These are phyloP conservation scores for Brachypodium distachyon DNA, from an alignment of 202 grass and related monocot genomes.

Conservation along the genomic window DNA sequence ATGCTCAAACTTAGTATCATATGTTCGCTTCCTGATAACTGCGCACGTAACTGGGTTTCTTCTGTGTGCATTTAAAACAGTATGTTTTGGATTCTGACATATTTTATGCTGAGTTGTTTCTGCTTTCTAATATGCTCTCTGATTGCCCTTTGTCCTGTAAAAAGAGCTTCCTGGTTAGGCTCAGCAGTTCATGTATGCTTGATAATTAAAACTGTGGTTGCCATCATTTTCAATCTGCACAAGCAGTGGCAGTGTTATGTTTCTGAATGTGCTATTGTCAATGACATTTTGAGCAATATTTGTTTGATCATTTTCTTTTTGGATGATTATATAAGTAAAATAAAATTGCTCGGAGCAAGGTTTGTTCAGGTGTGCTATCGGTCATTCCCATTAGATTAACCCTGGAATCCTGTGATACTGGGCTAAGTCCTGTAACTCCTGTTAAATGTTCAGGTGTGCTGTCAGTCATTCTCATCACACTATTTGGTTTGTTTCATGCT, in stretches of 20 bases:
- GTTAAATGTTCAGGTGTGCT: background rate
- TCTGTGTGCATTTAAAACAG: background rate
- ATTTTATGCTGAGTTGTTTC: background rate
- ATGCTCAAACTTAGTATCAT: background rate
- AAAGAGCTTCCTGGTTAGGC: background rate
- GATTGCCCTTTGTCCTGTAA: background rate
- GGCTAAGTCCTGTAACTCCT: background rate
- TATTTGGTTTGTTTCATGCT: slow-evolving; percentile 10
- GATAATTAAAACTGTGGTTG: background rate
- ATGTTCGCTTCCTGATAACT: background rate
- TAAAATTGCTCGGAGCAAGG: background rate
- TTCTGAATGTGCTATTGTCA: background rate
- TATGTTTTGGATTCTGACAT: background rate
- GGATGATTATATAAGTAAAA: background rate
- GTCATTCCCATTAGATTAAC: background rate
- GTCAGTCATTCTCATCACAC: no score
- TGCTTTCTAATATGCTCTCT: background rate
- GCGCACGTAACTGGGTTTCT: background rate
- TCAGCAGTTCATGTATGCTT: background rate
- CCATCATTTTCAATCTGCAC: background rate
- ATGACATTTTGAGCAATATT: slow-evolving; percentile 4
- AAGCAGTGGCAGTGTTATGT: background rate
- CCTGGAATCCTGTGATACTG: background rate
- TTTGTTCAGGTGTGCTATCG: background rate
- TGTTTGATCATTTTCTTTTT: background rate